Conservation (phyloP, 257 asterid genomes). For the Osmanthus fragrans region DNA sequence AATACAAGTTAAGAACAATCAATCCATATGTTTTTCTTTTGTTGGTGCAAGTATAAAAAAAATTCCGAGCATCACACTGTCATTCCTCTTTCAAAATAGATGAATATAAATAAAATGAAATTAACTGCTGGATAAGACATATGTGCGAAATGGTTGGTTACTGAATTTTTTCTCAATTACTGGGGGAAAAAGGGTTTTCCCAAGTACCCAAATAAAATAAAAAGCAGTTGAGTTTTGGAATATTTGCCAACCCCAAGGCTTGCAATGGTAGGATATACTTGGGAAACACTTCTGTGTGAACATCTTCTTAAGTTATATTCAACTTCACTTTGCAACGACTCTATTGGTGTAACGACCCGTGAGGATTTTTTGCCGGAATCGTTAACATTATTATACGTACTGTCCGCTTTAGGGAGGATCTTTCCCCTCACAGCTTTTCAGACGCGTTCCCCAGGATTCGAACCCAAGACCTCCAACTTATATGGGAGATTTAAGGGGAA, state of each 20-base stretch:
- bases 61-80: background rate
- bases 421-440: too few species aligned
- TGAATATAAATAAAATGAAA: background rate
- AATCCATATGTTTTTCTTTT: background rate
- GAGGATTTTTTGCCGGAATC: too few species aligned
- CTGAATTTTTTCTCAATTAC: background rate
- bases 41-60: background rate
- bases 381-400: too few species aligned
- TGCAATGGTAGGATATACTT: background rate
- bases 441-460: too few species aligned
- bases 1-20: constrained; percentile 16
- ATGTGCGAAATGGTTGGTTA: background rate
- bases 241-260: background rate
- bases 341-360: too few species aligned
- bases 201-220: background rate
- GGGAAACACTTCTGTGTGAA: background rate
- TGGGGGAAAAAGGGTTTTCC: background rate
- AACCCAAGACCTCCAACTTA: too few species aligned
- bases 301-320: background rate
- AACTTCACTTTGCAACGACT: background rate
- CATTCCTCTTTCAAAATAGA: background rate
- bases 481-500: too few species aligned
- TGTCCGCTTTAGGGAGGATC: too few species aligned
- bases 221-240: background rate
- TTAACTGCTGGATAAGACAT: background rate